A percentile compares a stretch with the other conserved stretches of the same genome.
phyloP scores from a whole-genome alignment of 768 basidiomycete species.

The Lentinula guzmanii region DNA sequence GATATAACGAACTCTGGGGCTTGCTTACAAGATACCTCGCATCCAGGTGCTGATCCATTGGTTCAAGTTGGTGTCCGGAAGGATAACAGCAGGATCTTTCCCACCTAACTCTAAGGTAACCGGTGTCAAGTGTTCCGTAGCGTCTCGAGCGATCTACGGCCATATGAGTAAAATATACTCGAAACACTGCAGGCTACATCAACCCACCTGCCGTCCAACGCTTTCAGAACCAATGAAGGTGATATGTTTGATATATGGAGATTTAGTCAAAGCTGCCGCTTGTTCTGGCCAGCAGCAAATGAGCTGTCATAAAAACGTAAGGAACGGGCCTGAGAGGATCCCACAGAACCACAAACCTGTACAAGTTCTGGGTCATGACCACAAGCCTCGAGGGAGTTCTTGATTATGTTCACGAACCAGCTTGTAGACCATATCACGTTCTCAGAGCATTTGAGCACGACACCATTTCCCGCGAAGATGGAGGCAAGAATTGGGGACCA shows the following conservation, averaged over 20 bases:
- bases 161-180: not conserved
- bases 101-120: conserved; percentile 93
- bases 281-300: conserved; percentile 87
- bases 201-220: conserved; percentile 64
- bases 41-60: conserved; percentile 81
- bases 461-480: conserved; percentile 84
- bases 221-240: conserved; percentile 87
- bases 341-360: conserved; percentile 45
- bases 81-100: conserved; percentile 89
- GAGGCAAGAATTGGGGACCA: conserved; percentile 91
- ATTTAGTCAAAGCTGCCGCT: conserved; percentile 75
- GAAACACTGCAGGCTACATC: not conserved
- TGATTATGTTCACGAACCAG: conserved; percentile 79
- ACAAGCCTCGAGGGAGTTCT: conserved; percentile 69
- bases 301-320: conserved; percentile 32
- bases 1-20: not conserved
- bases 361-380: conserved; percentile 83
- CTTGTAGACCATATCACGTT: conserved; percentile 87
- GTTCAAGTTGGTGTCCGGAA: conserved; percentile 78
- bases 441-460: conserved; percentile 91
- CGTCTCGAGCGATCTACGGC: conserved; percentile 69
- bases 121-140: conserved; percentile 83
- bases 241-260: conserved; percentile 83
- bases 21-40: conserved; percentile 84
- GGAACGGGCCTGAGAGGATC: not conserved